phyloP scores from a whole-genome alignment of 306 rosid genomes.

The Abrus pulchellus region DNA sequence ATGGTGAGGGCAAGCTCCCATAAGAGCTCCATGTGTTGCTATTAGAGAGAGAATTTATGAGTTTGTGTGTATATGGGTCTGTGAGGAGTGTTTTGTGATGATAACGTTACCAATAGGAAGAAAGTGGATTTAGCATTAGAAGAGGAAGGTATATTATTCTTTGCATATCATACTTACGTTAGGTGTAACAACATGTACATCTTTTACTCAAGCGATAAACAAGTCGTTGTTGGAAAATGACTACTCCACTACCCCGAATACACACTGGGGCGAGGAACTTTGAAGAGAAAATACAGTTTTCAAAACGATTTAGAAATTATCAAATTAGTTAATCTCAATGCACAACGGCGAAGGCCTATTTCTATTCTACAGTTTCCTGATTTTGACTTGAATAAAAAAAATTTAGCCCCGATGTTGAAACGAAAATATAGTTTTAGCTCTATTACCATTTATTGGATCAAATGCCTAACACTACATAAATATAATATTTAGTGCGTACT shows the following conservation, averaged over 20 bases:
- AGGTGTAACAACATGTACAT: constrained; percentile 56
- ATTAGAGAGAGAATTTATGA: constrained; percentile 20
- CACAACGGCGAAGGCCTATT: background rate
- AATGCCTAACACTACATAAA: no score
- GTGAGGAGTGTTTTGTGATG: constrained; percentile 16
- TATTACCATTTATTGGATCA: background rate
- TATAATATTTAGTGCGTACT: no score
- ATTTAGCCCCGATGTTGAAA: background rate
- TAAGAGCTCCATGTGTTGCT: constrained; percentile 63
- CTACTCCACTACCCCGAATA: constrained; percentile 47
- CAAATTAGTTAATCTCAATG: background rate
- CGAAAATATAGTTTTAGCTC: background rate
- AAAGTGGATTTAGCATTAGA: constrained; percentile 50
- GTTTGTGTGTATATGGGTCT: background rate
- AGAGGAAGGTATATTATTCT: constrained; percentile 69
- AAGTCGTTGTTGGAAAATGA: constrained; percentile 54
- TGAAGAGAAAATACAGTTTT: background rate
- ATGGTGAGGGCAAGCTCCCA: constrained; percentile 56
- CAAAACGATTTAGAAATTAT: background rate
- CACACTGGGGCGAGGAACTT: background rate
- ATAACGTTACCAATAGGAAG: constrained; percentile 35
- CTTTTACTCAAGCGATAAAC: constrained; percentile 41
- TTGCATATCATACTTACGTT: constrained; percentile 25
- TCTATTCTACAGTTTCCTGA: background rate
- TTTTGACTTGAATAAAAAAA: background rate